These are phyloP conservation scores for Rubus idaeus DNA, from an alignment of 306 rosid species.

Conservation along the genomic window DNA sequence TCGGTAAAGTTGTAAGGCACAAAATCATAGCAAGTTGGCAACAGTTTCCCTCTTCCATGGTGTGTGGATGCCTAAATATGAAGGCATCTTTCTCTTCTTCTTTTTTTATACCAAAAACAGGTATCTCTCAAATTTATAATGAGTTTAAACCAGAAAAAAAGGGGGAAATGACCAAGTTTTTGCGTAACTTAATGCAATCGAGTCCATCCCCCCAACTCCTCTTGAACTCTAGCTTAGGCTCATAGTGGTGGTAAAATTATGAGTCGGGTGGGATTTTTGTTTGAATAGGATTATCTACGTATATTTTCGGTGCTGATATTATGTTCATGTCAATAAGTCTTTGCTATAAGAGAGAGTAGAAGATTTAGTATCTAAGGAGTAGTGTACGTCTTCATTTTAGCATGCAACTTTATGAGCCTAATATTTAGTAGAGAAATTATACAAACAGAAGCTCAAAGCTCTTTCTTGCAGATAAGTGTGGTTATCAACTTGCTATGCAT, in stretches of 20 bases:
- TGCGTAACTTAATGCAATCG: background rate
- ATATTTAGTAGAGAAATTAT: background rate
- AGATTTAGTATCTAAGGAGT: background rate
- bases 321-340: background rate
- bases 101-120: background rate
- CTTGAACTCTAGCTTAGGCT: background rate
- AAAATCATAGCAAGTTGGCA: conserved; percentile 12
- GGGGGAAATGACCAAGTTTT: background rate
- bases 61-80: conserved; percentile 9
- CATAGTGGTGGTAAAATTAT: background rate
- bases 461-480: background rate
- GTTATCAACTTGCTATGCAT: conserved; percentile 2
- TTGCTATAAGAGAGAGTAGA: background rate
- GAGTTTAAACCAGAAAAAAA: background rate
- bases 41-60: conserved; percentile 3
- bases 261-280: background rate
- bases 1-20: conserved; percentile 31
- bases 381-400: background rate
- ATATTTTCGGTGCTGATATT: background rate
- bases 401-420: background rate
- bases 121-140: background rate
- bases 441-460: background rate
- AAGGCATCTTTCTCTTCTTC: background rate
- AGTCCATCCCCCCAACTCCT: background rate
- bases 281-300: background rate